Percentiles rank a stretch among this genome's conserved stretches.
Evolutionary conservation across 208 protist species (phyloP).

Genomic region (Trypanosoma melophagium): DNA sequence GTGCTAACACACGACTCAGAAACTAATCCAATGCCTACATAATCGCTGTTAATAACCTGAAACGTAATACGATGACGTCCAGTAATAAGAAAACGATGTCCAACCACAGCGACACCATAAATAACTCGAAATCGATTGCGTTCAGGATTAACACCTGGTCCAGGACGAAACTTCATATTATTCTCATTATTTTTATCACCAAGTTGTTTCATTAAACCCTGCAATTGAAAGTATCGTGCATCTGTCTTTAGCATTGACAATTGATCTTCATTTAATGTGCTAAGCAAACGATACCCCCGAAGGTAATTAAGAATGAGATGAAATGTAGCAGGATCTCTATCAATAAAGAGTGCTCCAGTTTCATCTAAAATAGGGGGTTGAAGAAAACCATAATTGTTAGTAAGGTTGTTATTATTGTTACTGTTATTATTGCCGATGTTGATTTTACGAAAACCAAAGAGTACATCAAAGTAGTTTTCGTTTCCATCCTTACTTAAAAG

Average conservation of each 20-base stretch:
- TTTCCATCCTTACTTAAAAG: constrained; percentile 40
- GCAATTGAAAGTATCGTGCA: constrained; percentile 75
- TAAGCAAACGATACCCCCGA: constrained; percentile 73
- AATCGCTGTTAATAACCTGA: constrained; percentile 71
- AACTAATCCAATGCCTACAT: constrained; percentile 88
- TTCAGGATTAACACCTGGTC: constrained; percentile 76
- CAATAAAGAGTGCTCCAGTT: constrained; percentile 71
- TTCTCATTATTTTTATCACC: constrained; percentile 32
- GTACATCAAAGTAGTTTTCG: constrained; percentile 37
- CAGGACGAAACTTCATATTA: constrained; percentile 42
- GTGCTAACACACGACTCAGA: constrained; percentile 73
- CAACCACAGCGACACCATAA: constrained; percentile 80
- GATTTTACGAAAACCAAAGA: constrained; percentile 23
- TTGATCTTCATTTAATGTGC: constrained; percentile 64
- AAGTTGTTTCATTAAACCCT: constrained; percentile 50
- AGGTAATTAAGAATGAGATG: constrained; percentile 83
- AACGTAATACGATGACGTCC: constrained; percentile 83
- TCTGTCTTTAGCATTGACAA: constrained; percentile 66
- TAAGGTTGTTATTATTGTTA: not conserved
- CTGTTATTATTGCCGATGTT: not conserved
- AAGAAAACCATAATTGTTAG: not conserved
- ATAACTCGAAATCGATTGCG: constrained; percentile 76
- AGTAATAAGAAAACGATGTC: constrained; percentile 71
- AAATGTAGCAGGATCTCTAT: constrained; percentile 84
- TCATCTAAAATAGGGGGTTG: constrained; percentile 49